A percentile compares a stretch with the other conserved stretches of the same genome.
These are phyloP conservation scores for Colletotrichum limetticola DNA, from an alignment of 2,329 filamentous ascomycete species.

Conservation along the genomic window DNA sequence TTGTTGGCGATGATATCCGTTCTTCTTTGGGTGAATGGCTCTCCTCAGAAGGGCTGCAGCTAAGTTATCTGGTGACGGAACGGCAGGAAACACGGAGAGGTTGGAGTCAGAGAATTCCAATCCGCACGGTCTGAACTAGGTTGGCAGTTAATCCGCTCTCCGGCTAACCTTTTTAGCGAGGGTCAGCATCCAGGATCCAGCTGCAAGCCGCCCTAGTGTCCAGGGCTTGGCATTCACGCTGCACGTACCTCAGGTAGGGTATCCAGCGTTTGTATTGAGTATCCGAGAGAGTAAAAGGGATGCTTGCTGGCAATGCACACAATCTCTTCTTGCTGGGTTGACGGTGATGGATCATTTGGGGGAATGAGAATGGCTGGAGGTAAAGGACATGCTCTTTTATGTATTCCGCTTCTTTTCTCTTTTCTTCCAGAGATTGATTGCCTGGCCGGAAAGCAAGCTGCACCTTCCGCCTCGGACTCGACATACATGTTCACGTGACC, in stretches of 20 bases:
- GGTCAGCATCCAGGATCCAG: conserved; percentile 32
- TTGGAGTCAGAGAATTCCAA: conserved; percentile 40
- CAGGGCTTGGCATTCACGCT: conserved; percentile 18
- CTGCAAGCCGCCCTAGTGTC: conserved; percentile 3
- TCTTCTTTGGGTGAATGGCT: conserved; percentile 10
- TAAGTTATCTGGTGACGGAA: conserved; percentile 17
- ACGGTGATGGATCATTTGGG: not conserved
- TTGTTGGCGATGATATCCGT: conserved; percentile 21
- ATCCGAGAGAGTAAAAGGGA: not conserved
- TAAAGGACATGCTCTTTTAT: not conserved
- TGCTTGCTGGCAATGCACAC: not conserved
- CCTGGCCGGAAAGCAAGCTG: not conserved
- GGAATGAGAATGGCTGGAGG: not conserved
- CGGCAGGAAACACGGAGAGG: conserved; percentile 33
- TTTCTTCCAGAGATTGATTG: not conserved
- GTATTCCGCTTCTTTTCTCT: not conserved
- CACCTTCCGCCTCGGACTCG: not conserved
- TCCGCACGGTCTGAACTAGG: conserved; percentile 40
- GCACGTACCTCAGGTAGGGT: not conserved
- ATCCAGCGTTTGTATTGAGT: not conserved
- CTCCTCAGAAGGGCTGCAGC: conserved; percentile 5
- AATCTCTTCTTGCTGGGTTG: not conserved
- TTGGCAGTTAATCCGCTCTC: conserved; percentile 37
- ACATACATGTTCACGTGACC: not conserved
- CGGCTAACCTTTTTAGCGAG: conserved; percentile 31